phyloP scores from a whole-genome alignment of 2,329 filamentous ascomycete species.

The Nemania sp. region DNA sequence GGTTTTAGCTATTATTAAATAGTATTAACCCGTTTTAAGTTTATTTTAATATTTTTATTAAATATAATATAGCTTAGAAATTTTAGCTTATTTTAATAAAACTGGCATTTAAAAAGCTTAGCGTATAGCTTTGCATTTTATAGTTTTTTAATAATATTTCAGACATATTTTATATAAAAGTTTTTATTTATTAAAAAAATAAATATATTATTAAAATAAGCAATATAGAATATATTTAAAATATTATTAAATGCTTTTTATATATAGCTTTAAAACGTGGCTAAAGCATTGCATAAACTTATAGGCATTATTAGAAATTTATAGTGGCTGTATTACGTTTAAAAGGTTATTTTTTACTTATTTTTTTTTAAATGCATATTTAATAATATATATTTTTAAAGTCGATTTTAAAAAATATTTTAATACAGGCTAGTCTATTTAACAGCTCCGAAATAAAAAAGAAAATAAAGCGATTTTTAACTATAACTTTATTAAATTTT shows the following conservation, averaged over 20 bases:
- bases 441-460: not conserved
- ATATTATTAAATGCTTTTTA: constrained; percentile 6
- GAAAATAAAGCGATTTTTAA: not conserved
- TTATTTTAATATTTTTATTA: constrained; percentile 8
- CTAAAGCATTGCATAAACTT: not conserved
- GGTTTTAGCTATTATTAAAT: not conserved
- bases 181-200: constrained; percentile 3
- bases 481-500: not conserved
- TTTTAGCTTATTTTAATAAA: constrained; percentile 10
- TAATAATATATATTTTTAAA: not conserved
- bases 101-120: constrained; percentile 7
- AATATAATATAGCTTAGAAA: constrained; percentile 8
- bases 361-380: not conserved
- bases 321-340: constrained; percentile 2
- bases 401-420: not conserved
- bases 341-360: constrained; percentile 7
- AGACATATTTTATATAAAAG: constrained; percentile 10
- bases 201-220: constrained; percentile 6
- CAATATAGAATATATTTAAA: not conserved
- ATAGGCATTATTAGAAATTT: constrained; percentile 8
- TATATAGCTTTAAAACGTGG: constrained; percentile 9
- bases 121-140: constrained; percentile 1
- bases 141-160: constrained; percentile 9
- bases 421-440: not conserved
- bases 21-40: not conserved